Percentiles rank a stretch among this genome's conserved stretches.
These are phyloP conservation scores for Alternaria metachromatica DNA, from an alignment of 2,329 filamentous ascomycete species.

Conservation along the genomic window DNA sequence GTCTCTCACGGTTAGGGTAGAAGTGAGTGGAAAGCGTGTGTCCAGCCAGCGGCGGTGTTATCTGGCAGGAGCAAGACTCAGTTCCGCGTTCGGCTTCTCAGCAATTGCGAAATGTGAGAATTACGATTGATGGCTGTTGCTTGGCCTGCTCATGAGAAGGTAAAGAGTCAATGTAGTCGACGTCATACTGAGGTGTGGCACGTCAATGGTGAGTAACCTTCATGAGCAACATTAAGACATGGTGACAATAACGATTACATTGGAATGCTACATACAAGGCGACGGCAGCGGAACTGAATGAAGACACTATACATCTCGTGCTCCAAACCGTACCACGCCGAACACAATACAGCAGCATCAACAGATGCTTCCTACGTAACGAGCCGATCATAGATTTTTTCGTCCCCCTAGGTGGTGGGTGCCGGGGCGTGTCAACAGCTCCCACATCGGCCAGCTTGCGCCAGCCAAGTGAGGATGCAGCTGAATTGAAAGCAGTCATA, in stretches of 20 bases:
- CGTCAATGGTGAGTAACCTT: not conserved
- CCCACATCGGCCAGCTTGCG: slow-evolving; percentile 57
- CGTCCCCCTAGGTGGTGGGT: slow-evolving; percentile 56
- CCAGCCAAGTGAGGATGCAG: slow-evolving; percentile 60
- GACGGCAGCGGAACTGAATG: not conserved
- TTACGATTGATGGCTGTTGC: not conserved
- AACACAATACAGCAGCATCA: not conserved
- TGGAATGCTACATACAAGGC: slow-evolving; percentile 21
- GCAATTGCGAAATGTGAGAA: not conserved
- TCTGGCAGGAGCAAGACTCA: not conserved
- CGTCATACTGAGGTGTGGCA: not conserved
- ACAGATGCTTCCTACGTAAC: slow-evolving; percentile 37
- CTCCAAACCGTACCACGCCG: not conserved
- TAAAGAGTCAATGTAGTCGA: not conserved
- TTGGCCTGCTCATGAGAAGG: not conserved
- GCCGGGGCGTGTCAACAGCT: slow-evolving; percentile 58
- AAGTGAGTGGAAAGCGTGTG: not conserved
- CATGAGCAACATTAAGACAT: not conserved
- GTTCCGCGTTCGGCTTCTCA: not conserved
- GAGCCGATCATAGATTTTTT: slow-evolving; percentile 55
- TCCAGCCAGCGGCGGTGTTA: not conserved
- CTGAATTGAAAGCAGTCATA: slow-evolving; percentile 68
- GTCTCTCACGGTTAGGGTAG: not conserved
- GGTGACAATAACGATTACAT: not conserved
- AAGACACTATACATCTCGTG: not conserved